Evolutionary conservation across 345 rosid genomes (phyloP), one percentile per base, ranked within the genome.

Genomic region (Psidium friedrichsthalianum): DNA sequence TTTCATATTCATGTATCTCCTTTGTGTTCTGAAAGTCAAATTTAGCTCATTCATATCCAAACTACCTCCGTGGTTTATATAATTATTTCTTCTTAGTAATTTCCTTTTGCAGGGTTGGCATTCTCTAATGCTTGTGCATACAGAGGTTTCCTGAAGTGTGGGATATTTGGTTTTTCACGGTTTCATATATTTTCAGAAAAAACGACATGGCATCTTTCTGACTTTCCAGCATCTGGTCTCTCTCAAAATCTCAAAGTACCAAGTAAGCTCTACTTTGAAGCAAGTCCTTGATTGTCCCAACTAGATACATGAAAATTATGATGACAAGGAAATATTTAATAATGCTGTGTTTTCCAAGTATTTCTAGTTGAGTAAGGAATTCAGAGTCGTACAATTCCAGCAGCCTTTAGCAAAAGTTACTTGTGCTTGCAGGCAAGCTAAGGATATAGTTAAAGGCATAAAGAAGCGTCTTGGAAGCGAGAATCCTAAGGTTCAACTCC

Each of bases 401-500:
- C 78, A 69, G 40, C 2, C 42, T 36, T 24, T 69, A 18, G 13
- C 78, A 36, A 3, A 36, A 69, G 78, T 36, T 18, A 47, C 18
- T 69, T 69, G 47, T 69, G 47, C 18, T 69, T 32, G 78, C 78
- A 98, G 99, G 90, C 98, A 94, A 94, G 98, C 98, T 56, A 98
- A 94, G 89, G 99, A 96, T 91, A 95, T 98, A 86, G 95, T 96
- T 86, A 98, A 94, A 93, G 99, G 99, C 84, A 88, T 96, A 74
- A 98, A 98, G 89, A 98, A 93, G 91, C 92, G 94, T 82, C 89
- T 98, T 80, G 95, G 95, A 86, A 98, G 98, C 88, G 95, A 89
- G 94, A 98, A 94, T 89, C 84, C 95, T 5, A 96, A 96, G 92
- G 95, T 96, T 93, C 99, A 98, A 86, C 97, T 98, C 87, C 98